These are phyloP conservation scores for Solanum clarkiae DNA, from an alignment of 257 asterid genomes.

Conservation along the genomic window DNA sequence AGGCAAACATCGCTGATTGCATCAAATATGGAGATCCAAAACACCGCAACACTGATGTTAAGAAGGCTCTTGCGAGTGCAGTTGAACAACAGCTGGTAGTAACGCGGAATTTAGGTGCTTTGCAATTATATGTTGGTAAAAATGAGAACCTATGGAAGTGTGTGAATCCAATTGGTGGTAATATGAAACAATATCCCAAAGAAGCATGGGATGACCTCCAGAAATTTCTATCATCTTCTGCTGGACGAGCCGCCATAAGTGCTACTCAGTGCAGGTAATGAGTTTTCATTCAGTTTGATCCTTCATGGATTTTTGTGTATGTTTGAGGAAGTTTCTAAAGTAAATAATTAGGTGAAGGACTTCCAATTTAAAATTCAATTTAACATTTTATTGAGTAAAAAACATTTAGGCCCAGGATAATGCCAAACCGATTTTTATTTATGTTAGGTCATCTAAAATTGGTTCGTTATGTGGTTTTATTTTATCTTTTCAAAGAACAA, in stretches of 20 bases:
- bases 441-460: background rate
- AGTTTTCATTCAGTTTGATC: background rate
- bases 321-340: background rate
- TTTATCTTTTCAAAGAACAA: background rate
- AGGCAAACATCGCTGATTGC: conserved; percentile 70
- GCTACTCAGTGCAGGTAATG: conserved; percentile 67
- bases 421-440: background rate
- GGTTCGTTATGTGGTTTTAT: background rate
- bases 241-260: conserved; percentile 60
- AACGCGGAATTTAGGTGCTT: conserved; percentile 40
- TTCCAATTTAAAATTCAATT: background rate
- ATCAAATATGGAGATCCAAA: conserved; percentile 52
- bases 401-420: background rate
- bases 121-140: conserved; percentile 61
- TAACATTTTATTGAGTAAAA: background rate
- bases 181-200: conserved; percentile 35
- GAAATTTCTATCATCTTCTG: conserved; percentile 57
- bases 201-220: conserved; percentile 68
- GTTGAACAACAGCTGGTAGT: conserved; percentile 78
- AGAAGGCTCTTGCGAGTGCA: conserved; percentile 74
- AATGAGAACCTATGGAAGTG: conserved; percentile 80
- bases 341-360: background rate
- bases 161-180: conserved; percentile 54
- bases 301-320: background rate
- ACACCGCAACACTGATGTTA: conserved; percentile 69